Percentiles rank a stretch among this genome's conserved stretches.
phyloP scores from a whole-genome alignment of 768 basidiomycete genomes.

The Mycena epipterygia region DNA sequence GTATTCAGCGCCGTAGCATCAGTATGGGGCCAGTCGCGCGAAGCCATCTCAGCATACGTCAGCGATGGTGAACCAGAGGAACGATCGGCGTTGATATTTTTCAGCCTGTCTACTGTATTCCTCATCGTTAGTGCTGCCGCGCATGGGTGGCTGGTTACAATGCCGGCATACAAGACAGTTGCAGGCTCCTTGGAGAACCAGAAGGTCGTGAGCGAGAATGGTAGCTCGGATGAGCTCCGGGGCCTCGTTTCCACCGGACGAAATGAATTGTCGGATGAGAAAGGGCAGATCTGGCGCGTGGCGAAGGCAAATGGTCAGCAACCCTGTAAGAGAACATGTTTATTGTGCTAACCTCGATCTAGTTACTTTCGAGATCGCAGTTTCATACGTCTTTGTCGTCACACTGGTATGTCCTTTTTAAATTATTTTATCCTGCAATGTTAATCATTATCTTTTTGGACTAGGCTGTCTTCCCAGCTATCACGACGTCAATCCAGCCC shows the following conservation, averaged over 20 bases:
- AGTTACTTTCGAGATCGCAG: constrained; percentile 75
- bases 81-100: constrained; percentile 81
- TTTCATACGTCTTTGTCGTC: constrained; percentile 81
- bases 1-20: constrained; percentile 74
- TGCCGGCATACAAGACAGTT: constrained; percentile 70
- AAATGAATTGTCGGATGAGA: constrained; percentile 49
- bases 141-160: constrained; percentile 68
- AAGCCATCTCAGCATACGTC: constrained; percentile 41
- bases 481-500: constrained; percentile 82
- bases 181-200: constrained; percentile 61
- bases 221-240: constrained; percentile 49
- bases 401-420: constrained; percentile 70
- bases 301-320: constrained; percentile 67
- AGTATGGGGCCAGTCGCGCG: constrained; percentile 58
- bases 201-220: constrained; percentile 32
- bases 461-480: constrained; percentile 89
- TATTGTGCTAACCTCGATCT: background rate
- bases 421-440: background rate
- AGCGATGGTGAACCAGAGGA: constrained; percentile 68
- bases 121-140: constrained; percentile 67
- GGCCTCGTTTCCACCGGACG: constrained; percentile 52
- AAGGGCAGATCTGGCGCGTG: constrained; percentile 62
- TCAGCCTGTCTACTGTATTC: constrained; percentile 77
- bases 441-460: constrained; percentile 9
- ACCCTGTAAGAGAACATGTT: background rate